Percentiles rank a stretch among this genome's conserved stretches.
Evolutionary conservation across 2,329 filamentous ascomycete species (phyloP).

Genomic region (Trichoderma simmonsii): DNA sequence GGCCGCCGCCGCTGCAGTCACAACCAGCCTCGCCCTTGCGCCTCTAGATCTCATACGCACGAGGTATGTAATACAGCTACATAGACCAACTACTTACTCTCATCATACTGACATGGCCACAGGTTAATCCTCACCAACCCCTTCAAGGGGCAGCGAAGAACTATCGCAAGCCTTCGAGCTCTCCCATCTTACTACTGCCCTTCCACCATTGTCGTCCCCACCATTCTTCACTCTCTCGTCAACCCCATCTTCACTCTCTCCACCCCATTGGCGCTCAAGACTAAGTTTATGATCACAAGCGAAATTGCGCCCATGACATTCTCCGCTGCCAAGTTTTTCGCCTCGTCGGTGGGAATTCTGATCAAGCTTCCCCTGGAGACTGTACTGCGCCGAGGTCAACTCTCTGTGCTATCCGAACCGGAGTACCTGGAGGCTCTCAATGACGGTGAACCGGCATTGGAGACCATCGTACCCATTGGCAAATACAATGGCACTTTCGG

Average conservation of each 20-base stretch:
- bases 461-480: conserved; percentile 77
- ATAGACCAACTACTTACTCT: conserved; percentile 10
- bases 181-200: conserved; percentile 77
- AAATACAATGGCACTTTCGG: conserved; percentile 83
- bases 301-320: conserved; percentile 78
- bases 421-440: conserved; percentile 50
- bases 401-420: conserved; percentile 62
- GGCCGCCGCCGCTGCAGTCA: conserved; percentile 59
- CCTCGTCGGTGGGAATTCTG: conserved; percentile 76
- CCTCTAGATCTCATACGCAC: conserved; percentile 90
- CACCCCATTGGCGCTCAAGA: conserved; percentile 79
- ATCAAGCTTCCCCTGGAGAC: conserved; percentile 90
- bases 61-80: conserved; percentile 34
- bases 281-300: conserved; percentile 80
- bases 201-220: conserved; percentile 71
- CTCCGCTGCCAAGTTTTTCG: conserved; percentile 76
- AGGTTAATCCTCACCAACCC: conserved; percentile 81
- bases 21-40: conserved; percentile 76
- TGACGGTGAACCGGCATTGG: conserved; percentile 43
- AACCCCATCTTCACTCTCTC: conserved; percentile 80
- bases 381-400: conserved; percentile 82
- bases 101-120: conserved; percentile 26
- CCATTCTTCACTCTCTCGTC: conserved; percentile 78
- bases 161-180: conserved; percentile 71
- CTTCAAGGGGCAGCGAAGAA: conserved; percentile 70